Conservation (phyloP, 2,329 filamentous ascomycete genomes). For the Arachnopeziza araneosa region DNA sequence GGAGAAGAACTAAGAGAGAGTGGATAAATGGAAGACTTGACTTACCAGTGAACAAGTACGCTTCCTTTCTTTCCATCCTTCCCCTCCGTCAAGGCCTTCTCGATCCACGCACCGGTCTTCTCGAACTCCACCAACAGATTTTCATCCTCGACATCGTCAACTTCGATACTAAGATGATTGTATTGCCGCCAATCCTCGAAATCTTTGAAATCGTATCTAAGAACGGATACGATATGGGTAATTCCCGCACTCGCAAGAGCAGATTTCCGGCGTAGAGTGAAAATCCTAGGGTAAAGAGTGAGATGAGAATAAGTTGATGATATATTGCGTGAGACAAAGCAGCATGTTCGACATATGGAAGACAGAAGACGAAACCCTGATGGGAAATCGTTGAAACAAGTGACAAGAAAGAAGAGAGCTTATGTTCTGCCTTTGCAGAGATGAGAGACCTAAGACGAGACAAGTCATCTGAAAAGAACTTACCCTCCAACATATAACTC, state of each 20-base stretch:
- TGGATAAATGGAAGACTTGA: slow-evolving; percentile 17
- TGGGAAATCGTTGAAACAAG: background rate
- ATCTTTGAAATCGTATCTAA: slow-evolving; percentile 56
- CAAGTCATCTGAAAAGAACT: slow-evolving; percentile 25
- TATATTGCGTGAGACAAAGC: background rate
- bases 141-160: slow-evolving; percentile 87
- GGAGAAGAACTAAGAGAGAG: background rate
- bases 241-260: slow-evolving; percentile 68
- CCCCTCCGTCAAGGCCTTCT: slow-evolving; percentile 60
- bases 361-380: slow-evolving; percentile 26
- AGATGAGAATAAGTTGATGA: slow-evolving; percentile 1
- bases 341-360: background rate
- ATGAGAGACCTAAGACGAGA: background rate
- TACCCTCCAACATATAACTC: slow-evolving; percentile 79
- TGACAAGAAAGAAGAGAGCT: slow-evolving; percentile 2
- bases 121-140: slow-evolving; percentile 80
- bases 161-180: slow-evolving; percentile 71
- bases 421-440: background rate
- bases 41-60: slow-evolving; percentile 68
- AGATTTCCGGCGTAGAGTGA: slow-evolving; percentile 67
- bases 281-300: slow-evolving; percentile 52
- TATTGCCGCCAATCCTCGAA: slow-evolving; percentile 54
- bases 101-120: slow-evolving; percentile 74
- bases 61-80: slow-evolving; percentile 44
- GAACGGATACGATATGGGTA: slow-evolving; percentile 84